These are phyloP conservation scores for Beauveria bassiana DNA, from an alignment of 2,329 filamentous ascomycete species.

Conservation along the genomic window DNA sequence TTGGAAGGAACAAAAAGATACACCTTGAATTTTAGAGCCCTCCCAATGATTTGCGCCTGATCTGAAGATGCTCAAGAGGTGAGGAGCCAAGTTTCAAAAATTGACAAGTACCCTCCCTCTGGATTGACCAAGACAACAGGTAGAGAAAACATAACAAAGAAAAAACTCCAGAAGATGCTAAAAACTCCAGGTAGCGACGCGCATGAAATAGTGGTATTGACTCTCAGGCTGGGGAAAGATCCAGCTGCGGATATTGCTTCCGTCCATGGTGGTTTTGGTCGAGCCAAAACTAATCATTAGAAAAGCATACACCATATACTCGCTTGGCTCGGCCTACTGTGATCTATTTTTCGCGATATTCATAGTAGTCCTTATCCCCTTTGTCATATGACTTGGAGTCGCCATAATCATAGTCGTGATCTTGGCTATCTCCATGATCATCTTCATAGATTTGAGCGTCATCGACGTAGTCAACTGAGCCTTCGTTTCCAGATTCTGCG, in stretches of 20 bases:
- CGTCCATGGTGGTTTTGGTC: background rate
- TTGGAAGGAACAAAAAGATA: background rate
- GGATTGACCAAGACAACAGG: background rate
- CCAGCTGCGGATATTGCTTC: background rate
- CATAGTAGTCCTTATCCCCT: constrained; percentile 33
- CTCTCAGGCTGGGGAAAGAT: background rate
- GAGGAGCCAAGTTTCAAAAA: background rate
- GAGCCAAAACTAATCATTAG: background rate
- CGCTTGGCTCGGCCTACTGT: background rate
- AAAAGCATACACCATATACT: background rate
- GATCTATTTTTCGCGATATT: constrained; percentile 22
- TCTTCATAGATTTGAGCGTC: constrained; percentile 47
- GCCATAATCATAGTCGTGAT: constrained; percentile 30
- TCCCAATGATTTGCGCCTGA: constrained; percentile 2
- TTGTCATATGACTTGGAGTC: constrained; percentile 30
- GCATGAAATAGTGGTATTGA: background rate
- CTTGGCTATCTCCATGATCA: constrained; percentile 36
- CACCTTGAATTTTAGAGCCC: background rate
- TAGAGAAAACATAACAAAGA: background rate
- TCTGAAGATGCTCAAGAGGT: background rate
- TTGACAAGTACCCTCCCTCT: background rate
- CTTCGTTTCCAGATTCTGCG: constrained; percentile 34
- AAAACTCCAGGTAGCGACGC: background rate
- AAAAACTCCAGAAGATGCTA: constrained; percentile 7
- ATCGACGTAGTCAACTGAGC: constrained; percentile 42